phyloP scores from a whole-genome alignment of 257 asterid genomes.

The Solanum bukasovii region DNA sequence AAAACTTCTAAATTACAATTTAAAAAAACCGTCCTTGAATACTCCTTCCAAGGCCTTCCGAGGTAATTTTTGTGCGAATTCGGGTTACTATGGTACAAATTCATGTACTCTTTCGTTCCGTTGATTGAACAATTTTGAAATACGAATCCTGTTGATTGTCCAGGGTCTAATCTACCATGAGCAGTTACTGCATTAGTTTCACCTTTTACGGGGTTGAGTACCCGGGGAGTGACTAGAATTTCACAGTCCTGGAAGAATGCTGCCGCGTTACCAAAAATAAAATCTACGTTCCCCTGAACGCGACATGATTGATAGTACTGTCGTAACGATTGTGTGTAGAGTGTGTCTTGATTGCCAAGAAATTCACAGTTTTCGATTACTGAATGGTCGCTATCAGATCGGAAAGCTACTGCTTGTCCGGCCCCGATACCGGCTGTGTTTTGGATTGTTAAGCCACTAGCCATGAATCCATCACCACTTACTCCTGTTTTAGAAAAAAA shows the following conservation, averaged over 20 bases:
- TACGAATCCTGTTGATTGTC: conserved; percentile 40
- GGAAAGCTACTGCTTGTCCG: conserved; percentile 54
- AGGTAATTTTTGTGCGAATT: conserved; percentile 22
- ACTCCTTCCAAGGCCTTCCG: conserved; percentile 60
- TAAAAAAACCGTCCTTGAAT: conserved; percentile 32
- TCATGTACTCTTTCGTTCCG: conserved; percentile 38
- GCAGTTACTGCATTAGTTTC: conserved; percentile 42
- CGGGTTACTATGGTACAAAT: conserved; percentile 20
- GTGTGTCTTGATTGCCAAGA: conserved; percentile 47
- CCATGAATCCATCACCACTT: conserved; percentile 54
- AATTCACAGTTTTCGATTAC: conserved; percentile 40
- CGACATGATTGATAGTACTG: conserved; percentile 46
- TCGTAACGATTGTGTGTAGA: conserved; percentile 42
- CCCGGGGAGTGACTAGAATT: conserved; percentile 30
- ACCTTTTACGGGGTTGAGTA: conserved; percentile 26
- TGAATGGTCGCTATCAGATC: conserved; percentile 36
- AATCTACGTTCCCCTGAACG: conserved; percentile 41
- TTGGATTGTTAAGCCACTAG: conserved; percentile 25
- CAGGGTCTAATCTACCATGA: conserved; percentile 43
- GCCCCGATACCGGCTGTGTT: conserved; percentile 39
- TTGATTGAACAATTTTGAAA: conserved; percentile 31
- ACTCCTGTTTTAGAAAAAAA: conserved; percentile 17
- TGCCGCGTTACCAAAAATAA: conserved; percentile 49
- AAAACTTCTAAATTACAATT: conserved; percentile 11
- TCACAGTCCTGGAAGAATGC: conserved; percentile 33